Conservation (phyloP, 306 rosid genomes). For the Acmispon strigosus region DNA sequence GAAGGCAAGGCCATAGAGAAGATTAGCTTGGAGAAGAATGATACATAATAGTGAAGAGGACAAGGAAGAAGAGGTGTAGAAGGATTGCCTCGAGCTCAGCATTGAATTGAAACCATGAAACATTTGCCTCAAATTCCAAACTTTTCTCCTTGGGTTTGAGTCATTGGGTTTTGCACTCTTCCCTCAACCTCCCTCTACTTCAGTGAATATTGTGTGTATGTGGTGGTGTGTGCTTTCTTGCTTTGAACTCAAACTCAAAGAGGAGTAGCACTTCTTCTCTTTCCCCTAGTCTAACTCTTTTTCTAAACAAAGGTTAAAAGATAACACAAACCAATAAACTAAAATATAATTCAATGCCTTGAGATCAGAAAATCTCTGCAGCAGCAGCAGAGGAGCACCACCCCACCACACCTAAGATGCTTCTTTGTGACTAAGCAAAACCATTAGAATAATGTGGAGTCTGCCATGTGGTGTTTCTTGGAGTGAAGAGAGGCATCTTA, state of each 20-base stretch:
- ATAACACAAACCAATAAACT: constrained; percentile 12
- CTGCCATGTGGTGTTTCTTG: constrained; percentile 29
- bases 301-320: constrained; percentile 12
- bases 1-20: constrained; percentile 28
- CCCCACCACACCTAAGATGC: constrained; percentile 40
- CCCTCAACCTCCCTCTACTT: constrained; percentile 22
- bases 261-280: not conserved
- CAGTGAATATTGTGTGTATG: constrained; percentile 18
- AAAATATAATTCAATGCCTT: constrained; percentile 30
- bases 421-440: constrained; percentile 33
- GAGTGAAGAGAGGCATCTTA: constrained; percentile 18
- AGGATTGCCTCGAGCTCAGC: constrained; percentile 40
- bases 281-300: not conserved
- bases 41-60: constrained; percentile 14
- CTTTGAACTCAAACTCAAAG: constrained; percentile 42
- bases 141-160: constrained; percentile 38
- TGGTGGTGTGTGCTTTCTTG: constrained; percentile 32
- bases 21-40: constrained; percentile 18
- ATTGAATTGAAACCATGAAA: constrained; percentile 55
- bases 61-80: constrained; percentile 25
- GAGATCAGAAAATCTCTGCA: constrained; percentile 44
- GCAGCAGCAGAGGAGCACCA: constrained; percentile 22
- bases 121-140: constrained; percentile 58
- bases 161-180: constrained; percentile 42
- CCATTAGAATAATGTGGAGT: constrained; percentile 25